Evolutionary conservation across 345 rosid species (phyloP), one percentile per base, ranked within the genome.

Genomic region (Bruguiera sexangula): DNA sequence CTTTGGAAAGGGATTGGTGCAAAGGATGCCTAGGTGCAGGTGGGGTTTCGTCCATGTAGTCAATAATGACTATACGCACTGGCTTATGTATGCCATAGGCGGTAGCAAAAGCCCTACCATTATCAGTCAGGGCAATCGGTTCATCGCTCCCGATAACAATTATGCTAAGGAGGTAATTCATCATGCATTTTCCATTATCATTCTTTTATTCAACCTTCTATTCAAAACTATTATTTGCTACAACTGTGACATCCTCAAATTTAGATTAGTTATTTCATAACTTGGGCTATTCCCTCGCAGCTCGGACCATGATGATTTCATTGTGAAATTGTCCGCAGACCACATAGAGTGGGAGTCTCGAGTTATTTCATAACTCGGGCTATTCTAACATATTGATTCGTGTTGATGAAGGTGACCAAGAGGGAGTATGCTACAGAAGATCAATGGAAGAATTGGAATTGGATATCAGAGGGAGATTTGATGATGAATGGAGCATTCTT

Each of bases 101-200:
- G 96, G 93, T 34, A 90, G 88, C 74, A 46, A 63, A 24, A 22
- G 69, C 21, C 93, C 93, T 27, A 88, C 91, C 60, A 86, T 90
- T 71, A 71, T 90, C 52, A 90, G 96, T 63, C 87, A 88, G 60
- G 96, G 93, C 19, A 90, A 90, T 37, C 82, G 96, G n/a, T 90
- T 84, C 85, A 80, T 82, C 20, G 96, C 96, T 65, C 92, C 93
- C 9, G 79, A 80, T 5, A 73, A 85, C 29, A 13, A 16, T 6
- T 8, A 7, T 32, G 78, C 85, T 13, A 85, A 85, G 60, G 81
- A 86, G 85, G 90, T 86, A 69, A 46, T 43, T 43, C 15, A 11
- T 43, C 15, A 13, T 11, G 50, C 50, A 43, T 43, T 43, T 43
- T 43, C 50, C 50, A 43, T 3, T 18, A 43, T 43, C 50, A 13